Evolutionary conservation across 257 asterid species (phyloP).

Genomic region (Lantana camara): DNA sequence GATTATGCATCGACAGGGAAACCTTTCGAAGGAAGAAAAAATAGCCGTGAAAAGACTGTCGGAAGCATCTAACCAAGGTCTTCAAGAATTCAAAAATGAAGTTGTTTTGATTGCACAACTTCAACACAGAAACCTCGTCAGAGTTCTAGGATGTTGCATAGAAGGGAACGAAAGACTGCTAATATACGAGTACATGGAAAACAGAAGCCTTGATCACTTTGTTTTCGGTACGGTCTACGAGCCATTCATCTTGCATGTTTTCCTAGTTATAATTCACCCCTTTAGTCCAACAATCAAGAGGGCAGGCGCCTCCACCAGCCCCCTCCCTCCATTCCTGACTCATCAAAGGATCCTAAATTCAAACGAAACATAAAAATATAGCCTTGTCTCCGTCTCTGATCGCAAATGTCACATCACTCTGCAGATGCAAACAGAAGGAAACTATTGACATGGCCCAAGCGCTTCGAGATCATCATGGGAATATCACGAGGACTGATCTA

Average conservation of each 20-base stretch:
- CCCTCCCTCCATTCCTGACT: too few relatives aligned
- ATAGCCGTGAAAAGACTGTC: slow-evolving; percentile 54
- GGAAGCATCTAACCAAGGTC: slow-evolving; percentile 43
- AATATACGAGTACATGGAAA: slow-evolving; percentile 29
- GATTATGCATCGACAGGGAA: slow-evolving; percentile 38
- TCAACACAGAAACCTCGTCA: slow-evolving; percentile 52
- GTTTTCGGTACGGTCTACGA: slow-evolving; percentile 20
- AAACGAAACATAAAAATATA: too few relatives aligned
- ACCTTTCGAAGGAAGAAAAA: slow-evolving; percentile 29
- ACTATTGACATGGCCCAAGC: slow-evolving; percentile 35
- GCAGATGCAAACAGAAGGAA: slow-evolving; percentile 29
- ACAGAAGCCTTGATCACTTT: slow-evolving; percentile 33
- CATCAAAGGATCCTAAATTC: too few relatives aligned
- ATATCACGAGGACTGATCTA: slow-evolving; percentile 45
- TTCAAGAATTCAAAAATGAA: slow-evolving; percentile 38
- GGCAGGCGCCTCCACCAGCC: too few relatives aligned
- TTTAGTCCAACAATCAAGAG: not conserved
- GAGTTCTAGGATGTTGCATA: slow-evolving; percentile 46
- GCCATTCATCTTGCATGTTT: not conserved
- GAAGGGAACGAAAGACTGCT: slow-evolving; percentile 38
- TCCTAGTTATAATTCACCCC: not conserved
- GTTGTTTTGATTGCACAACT: slow-evolving; percentile 41
- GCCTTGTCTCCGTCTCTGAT: not conserved
- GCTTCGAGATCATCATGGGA: slow-evolving; percentile 41
- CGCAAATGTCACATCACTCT: not conserved